A percentile compares a stretch with the other conserved stretches of the same genome.
Conservation (phyloP, 768 basidiomycete species). For the Chalciporus chontae region DNA sequence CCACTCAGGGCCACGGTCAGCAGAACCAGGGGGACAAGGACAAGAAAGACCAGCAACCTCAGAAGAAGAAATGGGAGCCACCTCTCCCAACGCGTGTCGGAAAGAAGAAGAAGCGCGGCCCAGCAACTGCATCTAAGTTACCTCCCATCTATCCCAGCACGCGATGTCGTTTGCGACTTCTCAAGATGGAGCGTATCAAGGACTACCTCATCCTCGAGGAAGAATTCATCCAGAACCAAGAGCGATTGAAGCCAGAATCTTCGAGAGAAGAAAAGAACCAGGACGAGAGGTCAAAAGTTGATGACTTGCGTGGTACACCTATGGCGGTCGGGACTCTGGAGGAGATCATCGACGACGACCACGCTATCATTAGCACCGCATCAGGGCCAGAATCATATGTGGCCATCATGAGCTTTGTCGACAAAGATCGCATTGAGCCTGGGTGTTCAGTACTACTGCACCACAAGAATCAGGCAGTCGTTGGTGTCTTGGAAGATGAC, state of each 20-base stretch:
- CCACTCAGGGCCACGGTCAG: constrained; percentile 39
- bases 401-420: constrained; percentile 95
- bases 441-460: constrained; percentile 93
- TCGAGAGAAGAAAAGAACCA: constrained; percentile 93
- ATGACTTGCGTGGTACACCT: constrained; percentile 90
- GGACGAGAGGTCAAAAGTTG: constrained; percentile 90
- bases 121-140: constrained; percentile 84
- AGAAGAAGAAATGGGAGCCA: constrained; percentile 97
- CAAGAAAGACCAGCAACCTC: constrained; percentile 36
- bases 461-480: constrained; percentile 92
- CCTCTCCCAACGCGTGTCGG: constrained; percentile 95
- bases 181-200: constrained; percentile 98
- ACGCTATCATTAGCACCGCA: constrained; percentile 96
- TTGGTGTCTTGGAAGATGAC: constrained; percentile 95
- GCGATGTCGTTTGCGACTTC: constrained; percentile 88
- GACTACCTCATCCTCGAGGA: constrained; percentile 96
- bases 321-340: constrained; percentile 99
- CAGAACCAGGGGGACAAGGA: constrained; percentile 45
- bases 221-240: constrained; percentile 91
- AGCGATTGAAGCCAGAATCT: constrained; percentile 81
- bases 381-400: constrained; percentile 97
- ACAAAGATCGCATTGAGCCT: constrained; percentile 96
- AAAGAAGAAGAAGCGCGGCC: constrained; percentile 94
- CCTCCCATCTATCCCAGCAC: constrained; percentile 93
- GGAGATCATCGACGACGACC: constrained; percentile 97